Base-by-base conservation (phyloP, 2,329 filamentous ascomycete species). In the Geosmithia putterillii region DNA sequence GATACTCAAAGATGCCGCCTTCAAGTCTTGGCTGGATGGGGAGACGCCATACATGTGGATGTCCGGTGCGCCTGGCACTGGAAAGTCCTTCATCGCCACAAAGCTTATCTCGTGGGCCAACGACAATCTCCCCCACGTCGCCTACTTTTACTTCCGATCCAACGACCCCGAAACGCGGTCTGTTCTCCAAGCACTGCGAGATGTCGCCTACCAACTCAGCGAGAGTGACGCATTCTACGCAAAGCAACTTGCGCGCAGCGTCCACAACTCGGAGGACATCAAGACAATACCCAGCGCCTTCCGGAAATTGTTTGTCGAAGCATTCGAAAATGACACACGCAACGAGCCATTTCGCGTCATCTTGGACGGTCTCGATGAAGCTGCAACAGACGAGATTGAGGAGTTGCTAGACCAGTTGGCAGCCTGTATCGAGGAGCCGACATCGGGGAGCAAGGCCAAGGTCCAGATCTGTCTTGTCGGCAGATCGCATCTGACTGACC, bases 111-210 rank as follows among this genome's bases (percentile, higher is more conserved):
- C 59, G 2, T 70, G 54, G 60, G 54, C 50, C n/a, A 52, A 49
- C 4, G 56, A 59, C n/a, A 55, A 58, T 21, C 53, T 57, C n/a
- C 54, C 54, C 1, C 61, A 58, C 9, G 38, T 57, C 2, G 68
- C 57, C 1, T 72, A 69, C 51, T 70, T 70, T 44, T 72, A 68
- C 52, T 70, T 71, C 51, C 62, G 66, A 21, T 63, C 68, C 42
- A 66, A 67, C 46, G 65, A 67, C 43, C 65, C 67, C 1, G 59
- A 67, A 32, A 68, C 66, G 0, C 54, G 66, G 37, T 69, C 65
- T 4, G 58, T 70, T 7, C 57, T 65, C 9, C 65, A 68, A 43
- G 67, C 66, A 1, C 55, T 72, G 5, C 57, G 65, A 0, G 66
- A 70, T 32, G 48, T 71, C 10, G 67, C 69, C 0, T 69, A 65